Conservation (phyloP, 2,329 filamentous ascomycete genomes). For the Fusarium scirpi region DNA sequence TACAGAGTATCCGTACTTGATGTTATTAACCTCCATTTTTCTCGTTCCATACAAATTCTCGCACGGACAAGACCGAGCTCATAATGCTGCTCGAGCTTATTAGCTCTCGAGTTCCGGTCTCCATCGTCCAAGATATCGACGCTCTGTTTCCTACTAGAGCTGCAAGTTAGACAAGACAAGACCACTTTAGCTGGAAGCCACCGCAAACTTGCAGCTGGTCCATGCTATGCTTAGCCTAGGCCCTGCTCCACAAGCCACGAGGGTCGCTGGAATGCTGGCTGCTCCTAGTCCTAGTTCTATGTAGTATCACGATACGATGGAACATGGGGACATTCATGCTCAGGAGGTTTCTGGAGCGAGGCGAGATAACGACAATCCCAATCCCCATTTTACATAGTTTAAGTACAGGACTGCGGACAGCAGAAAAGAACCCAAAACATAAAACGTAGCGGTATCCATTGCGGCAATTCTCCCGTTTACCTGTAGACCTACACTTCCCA, state of each 20-base stretch:
- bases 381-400: not conserved
- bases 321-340: conserved; percentile 15
- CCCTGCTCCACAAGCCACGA: conserved; percentile 48
- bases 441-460: not conserved
- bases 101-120: not conserved
- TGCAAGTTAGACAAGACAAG: conserved; percentile 21
- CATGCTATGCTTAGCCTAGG: conserved; percentile 34
- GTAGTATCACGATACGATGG: conserved; percentile 20
- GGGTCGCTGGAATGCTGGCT: conserved; percentile 45
- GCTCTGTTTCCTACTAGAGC: not conserved
- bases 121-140: conserved; percentile 14
- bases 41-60: conserved; percentile 24
- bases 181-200: conserved; percentile 31
- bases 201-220: conserved; percentile 31
- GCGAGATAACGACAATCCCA: conserved; percentile 25
- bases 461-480: not conserved
- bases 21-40: conserved; percentile 1
- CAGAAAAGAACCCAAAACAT: not conserved
- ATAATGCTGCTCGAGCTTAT: conserved; percentile 3
- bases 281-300: conserved; percentile 3
- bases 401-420: conserved; percentile 4
- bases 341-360: conserved; percentile 24
- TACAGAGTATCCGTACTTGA: not conserved
- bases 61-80: conserved; percentile 40
- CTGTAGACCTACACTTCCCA: not conserved